Evolutionary conservation across 345 rosid species (phyloP), one percentile per base, ranked within the genome.

Genomic region (Citrus maxima): DNA sequence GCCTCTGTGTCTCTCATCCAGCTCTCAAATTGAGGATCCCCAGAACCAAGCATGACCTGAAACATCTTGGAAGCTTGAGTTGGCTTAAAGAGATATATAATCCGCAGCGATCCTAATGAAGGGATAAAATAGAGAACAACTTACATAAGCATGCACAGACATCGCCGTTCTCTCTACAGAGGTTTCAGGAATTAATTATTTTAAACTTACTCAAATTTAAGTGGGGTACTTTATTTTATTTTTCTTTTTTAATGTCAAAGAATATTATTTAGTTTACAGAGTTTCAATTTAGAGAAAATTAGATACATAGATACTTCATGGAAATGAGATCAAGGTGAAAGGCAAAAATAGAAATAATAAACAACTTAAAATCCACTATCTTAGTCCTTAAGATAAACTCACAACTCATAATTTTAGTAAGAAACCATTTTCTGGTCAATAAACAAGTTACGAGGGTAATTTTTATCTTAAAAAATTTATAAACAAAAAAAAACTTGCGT

Each of bases 1-100:
- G 84, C 70, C 81, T 93, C 98, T 76, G 92, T 83, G 65, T 76
- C 84, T 84, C 91, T 93, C 99, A 95, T 95, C 99, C 97, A 95
- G 75, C 81, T 87, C 76, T 95, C 98, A 81, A 64, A 95, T 76
- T 81, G 89, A 16, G 87, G 88, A 67, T 91, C 91, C 68, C 99
- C 99, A 51, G 99, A 93, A 18, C 98, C 98, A 70, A 95, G 97
- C 97, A 95, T 95, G 70, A 95, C 97, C 99, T 95, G 86, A 77
- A 63, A 79, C 34, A 81, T 51, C 28, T 34, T 18, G 51, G 32
- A 69, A 24, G 55, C 61, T 69, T 86, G 32, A 80, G 74, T 70
- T 70, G 4, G 34, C 59, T 38, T 4, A 27, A 3, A 21, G 13
- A 27, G 30, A 24, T 13, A 25, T 70, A 24, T 16, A 27, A 28